These are phyloP conservation scores for Syncephalastrum monosporum DNA, from an alignment of 371 early-diverging fungal species.

Conservation along the genomic window DNA sequence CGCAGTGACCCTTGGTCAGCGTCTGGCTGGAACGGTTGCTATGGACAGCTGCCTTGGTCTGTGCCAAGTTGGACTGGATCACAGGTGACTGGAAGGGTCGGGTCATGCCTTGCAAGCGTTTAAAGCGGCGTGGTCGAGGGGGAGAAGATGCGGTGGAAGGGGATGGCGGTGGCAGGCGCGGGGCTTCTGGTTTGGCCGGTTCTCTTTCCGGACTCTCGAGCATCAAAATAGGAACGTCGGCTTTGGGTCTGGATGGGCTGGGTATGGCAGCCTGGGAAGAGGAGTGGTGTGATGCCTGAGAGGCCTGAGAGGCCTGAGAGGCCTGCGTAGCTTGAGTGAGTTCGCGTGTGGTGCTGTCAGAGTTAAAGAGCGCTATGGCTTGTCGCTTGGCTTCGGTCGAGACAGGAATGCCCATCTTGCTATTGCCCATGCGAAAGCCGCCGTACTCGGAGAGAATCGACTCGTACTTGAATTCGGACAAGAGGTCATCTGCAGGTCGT, in stretches of 20 bases:
- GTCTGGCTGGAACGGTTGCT: not conserved
- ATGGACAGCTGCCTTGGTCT: constrained; percentile 30
- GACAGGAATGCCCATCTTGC: constrained; percentile 10
- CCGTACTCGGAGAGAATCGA: constrained; percentile 19
- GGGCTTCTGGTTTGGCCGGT: too few relatives aligned
- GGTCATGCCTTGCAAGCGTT: constrained; percentile 3
- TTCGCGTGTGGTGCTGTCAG: constrained; percentile 1
- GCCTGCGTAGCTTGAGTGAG: constrained; percentile 11
- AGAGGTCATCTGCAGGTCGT: constrained; percentile 15
- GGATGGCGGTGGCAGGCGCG: too few relatives aligned
- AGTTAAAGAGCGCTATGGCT: constrained; percentile 23
- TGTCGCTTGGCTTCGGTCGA: constrained; percentile 26
- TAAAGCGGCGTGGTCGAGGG: constrained; percentile 2
- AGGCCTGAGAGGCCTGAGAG: not conserved
- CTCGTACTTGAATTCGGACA: constrained; percentile 21
- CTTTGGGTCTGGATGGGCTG: too few relatives aligned
- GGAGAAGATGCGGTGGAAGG: not conserved
- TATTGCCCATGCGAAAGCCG: constrained; percentile 23
- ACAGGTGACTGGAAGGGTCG: constrained; percentile 43
- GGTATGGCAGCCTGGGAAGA: too few relatives aligned
- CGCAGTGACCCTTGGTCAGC: constrained; percentile 8
- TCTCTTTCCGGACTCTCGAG: not conserved
- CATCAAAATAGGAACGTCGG: not conserved
- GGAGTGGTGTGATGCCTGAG: too few relatives aligned
- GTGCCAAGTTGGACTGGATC: constrained; percentile 25